Percentiles rank a stretch among this genome's conserved stretches.
Evolutionary conservation across 1,284 basidiomycete species (phyloP).

Genomic region (Tausonia pullulans): DNA sequence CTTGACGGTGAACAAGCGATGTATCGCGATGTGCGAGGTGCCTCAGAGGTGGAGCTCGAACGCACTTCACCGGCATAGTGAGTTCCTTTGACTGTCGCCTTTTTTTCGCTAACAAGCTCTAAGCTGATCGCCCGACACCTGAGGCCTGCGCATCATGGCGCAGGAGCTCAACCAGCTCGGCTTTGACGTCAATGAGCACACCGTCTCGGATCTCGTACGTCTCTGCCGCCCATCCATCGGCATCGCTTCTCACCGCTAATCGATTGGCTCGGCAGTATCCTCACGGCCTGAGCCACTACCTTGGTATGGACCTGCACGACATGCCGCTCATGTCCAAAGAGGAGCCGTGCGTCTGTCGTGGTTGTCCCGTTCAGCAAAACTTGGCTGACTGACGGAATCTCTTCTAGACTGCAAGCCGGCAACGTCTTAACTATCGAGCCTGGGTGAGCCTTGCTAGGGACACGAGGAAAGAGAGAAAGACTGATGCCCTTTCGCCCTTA

Average conservation of each 20-base stretch:
- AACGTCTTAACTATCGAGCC: slow-evolving; percentile 69
- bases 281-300: slow-evolving; percentile 53
- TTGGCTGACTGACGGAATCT: slow-evolving; percentile 3
- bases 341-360: slow-evolving; percentile 25
- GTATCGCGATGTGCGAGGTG: slow-evolving; percentile 34
- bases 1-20: slow-evolving; percentile 37
- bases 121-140: too few relatives aligned
- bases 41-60: slow-evolving; percentile 49
- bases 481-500: not conserved
- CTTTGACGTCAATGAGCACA: slow-evolving; percentile 72
- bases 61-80: slow-evolving; percentile 62
- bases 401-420: slow-evolving; percentile 50
- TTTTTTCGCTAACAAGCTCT: not conserved
- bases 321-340: slow-evolving; percentile 34
- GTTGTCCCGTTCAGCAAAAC: not conserved
- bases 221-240: not conserved
- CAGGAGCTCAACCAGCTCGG: slow-evolving; percentile 71
- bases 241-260: not conserved
- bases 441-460: slow-evolving; percentile 21
- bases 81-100: slow-evolving; percentile 17
- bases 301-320: slow-evolving; percentile 43
- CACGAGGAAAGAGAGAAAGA: too few relatives aligned
- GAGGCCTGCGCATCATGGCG: slow-evolving; percentile 54
- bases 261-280: slow-evolving; percentile 44
- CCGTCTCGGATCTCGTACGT: slow-evolving; percentile 67